These are phyloP conservation scores for Magnaporthiopsis rhizophila DNA, from an alignment of 2,329 filamentous ascomycete species.

Conservation along the genomic window DNA sequence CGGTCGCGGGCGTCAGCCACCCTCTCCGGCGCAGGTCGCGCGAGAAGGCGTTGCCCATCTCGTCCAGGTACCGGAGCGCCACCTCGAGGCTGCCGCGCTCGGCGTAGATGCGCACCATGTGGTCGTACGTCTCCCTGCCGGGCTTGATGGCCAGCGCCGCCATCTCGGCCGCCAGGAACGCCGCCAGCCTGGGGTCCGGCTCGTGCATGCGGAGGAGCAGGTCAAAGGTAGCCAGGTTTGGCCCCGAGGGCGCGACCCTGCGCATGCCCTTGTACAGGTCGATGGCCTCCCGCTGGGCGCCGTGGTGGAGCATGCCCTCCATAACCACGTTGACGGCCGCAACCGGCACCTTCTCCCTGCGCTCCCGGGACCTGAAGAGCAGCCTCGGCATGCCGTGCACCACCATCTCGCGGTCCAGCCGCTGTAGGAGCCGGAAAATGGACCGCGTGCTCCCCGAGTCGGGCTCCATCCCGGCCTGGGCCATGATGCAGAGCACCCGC, in stretches of 20 bases:
- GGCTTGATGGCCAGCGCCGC: slow-evolving; percentile 24
- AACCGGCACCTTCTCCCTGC: slow-evolving; percentile 24
- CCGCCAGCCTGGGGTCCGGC: slow-evolving; percentile 18
- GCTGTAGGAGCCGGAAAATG: slow-evolving; percentile 47
- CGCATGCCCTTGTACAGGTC: slow-evolving; percentile 29
- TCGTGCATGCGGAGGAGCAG: slow-evolving; percentile 22
- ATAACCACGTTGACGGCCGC: slow-evolving; percentile 33
- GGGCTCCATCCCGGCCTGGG: slow-evolving; percentile 49
- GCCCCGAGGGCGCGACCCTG: slow-evolving; percentile 25
- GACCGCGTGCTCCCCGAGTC: slow-evolving; percentile 53
- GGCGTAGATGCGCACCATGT: slow-evolving; percentile 23
- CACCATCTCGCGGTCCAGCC: slow-evolving; percentile 43
- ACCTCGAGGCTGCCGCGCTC: neutral
- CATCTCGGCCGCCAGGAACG: slow-evolving; percentile 30
- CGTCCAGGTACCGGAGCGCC: slow-evolving; percentile 2
- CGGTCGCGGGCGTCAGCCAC: neutral
- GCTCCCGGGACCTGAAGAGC: slow-evolving; percentile 43
- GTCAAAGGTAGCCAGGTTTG: slow-evolving; percentile 27
- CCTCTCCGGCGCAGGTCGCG: neutral
- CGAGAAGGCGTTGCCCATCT: slow-evolving; percentile 3
- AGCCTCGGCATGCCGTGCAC: slow-evolving; percentile 19
- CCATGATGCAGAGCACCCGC: slow-evolving; percentile 66
- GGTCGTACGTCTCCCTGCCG: slow-evolving; percentile 21
- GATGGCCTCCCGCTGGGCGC: slow-evolving; percentile 17
- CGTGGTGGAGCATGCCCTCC: slow-evolving; percentile 22